phyloP scores from a whole-genome alignment of 805 yeast species.

The Wickerhamiella cacticola region DNA sequence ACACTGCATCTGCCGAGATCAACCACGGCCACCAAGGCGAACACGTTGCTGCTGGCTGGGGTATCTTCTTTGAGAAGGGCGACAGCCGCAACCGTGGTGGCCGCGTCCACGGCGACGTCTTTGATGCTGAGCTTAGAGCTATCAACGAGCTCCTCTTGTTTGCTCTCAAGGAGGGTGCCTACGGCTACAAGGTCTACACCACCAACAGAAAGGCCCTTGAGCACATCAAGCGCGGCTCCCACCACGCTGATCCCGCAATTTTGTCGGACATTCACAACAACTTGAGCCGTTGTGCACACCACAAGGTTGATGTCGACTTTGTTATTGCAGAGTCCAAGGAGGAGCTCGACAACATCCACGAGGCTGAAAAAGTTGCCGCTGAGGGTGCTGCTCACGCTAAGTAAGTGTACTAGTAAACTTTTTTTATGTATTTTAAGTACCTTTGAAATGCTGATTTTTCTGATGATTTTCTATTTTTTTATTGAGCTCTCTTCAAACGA shows the following conservation, averaged over 20 bases:
- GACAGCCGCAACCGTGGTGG: neutral
- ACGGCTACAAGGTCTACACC: neutral
- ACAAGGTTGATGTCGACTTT: neutral
- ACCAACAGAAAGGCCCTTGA: neutral
- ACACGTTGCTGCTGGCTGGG: neutral
- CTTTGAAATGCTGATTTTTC: too few relatives aligned
- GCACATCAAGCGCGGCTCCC: constrained; percentile 2
- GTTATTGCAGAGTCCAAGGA: neutral
- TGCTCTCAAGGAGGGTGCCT: neutral
- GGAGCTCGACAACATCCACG: constrained; percentile 1
- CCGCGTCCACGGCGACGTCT: neutral
- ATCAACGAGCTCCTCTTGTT: neutral
- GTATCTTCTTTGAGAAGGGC: neutral
- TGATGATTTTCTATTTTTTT: too few relatives aligned
- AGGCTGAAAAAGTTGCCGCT: neutral
- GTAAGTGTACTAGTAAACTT: neutral
- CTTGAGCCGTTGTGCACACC: neutral
- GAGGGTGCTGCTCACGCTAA: neutral
- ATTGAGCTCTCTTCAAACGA: too few relatives aligned
- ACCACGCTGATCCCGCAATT: neutral
- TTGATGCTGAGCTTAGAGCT: neutral
- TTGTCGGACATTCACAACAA: neutral
- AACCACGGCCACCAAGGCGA: neutral
- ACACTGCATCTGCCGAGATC: neutral
- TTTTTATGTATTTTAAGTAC: too few relatives aligned